Evolutionary conservation across 768 basidiomycete genomes (phyloP).

Genomic region (Termitomyces titanicus): DNA sequence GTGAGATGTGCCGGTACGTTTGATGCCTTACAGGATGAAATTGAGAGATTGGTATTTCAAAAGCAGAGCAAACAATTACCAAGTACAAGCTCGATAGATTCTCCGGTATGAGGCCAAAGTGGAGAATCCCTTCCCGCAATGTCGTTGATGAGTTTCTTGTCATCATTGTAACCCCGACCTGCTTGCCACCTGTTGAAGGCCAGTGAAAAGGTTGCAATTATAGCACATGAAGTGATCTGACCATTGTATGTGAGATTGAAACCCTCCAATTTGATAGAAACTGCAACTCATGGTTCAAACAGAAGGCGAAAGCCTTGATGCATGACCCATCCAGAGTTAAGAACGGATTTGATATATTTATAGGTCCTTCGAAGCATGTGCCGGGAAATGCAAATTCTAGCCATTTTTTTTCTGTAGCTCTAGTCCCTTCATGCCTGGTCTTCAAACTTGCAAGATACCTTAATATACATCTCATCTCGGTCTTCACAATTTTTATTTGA

Average conservation of each 20-base stretch:
- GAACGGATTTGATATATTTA: neutral
- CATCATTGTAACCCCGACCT: constrained; percentile 22
- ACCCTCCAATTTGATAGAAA: constrained; percentile 27
- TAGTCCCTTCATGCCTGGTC: too few species aligned
- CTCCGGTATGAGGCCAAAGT: constrained; percentile 20
- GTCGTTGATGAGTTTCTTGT: constrained; percentile 28
- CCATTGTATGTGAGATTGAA: constrained; percentile 22
- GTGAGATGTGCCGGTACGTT: constrained; percentile 39
- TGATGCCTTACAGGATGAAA: constrained; percentile 33
- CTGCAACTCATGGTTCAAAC: constrained; percentile 9
- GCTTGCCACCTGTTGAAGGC: neutral
- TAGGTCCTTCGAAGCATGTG: too few species aligned
- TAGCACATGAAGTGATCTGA: neutral
- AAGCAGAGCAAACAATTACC: constrained; percentile 24
- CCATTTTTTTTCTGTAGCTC: too few species aligned
- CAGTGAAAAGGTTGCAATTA: neutral
- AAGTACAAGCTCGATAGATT: constrained; percentile 37
- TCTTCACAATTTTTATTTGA: too few species aligned
- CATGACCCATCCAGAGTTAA: neutral
- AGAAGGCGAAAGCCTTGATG: neutral
- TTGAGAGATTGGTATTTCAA: neutral
- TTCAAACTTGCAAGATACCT: too few species aligned
- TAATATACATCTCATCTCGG: too few species aligned
- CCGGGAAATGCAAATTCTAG: too few species aligned
- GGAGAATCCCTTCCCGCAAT: constrained; percentile 26